These are phyloP conservation scores for Bacterosira constricta DNA, from an alignment of 108 stramenopile genomes.

Conservation along the genomic window DNA sequence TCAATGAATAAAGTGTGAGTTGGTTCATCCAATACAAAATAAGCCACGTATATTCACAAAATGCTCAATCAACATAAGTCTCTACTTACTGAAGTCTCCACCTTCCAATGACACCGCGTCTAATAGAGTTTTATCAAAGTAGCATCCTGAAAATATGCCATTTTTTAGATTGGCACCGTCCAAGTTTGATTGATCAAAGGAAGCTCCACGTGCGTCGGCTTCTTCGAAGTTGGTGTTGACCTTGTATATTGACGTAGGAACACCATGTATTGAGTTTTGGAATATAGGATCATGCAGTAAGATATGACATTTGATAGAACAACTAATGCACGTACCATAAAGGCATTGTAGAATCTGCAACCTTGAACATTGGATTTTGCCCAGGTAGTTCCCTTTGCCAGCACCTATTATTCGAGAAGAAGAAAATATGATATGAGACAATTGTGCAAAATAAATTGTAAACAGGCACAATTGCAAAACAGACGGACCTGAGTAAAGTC, in stretches of 20 bases:
- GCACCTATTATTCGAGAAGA: slow-evolving; percentile 28
- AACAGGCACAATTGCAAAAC: neutral
- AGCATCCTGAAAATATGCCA: slow-evolving; percentile 71
- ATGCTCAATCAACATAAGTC: too few relatives aligned
- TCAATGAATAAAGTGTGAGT: too few relatives aligned
- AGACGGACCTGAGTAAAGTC: slow-evolving; percentile 80
- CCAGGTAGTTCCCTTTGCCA: slow-evolving; percentile 83
- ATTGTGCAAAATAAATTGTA: neutral
- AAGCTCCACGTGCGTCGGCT: slow-evolving; percentile 78
- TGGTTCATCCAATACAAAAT: too few relatives aligned
- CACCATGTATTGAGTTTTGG: too few relatives aligned
- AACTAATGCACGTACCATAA: slow-evolving; percentile 50
- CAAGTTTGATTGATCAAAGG: slow-evolving; percentile 84
- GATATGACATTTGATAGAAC: neutral
- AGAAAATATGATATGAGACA: neutral
- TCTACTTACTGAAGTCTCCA: slow-evolving; percentile 87
- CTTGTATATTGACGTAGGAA: neutral
- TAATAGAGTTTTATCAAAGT: slow-evolving; percentile 71
- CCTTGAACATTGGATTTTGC: slow-evolving; percentile 76
- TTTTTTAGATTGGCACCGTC: slow-evolving; percentile 72
- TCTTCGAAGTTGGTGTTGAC: slow-evolving; percentile 75
- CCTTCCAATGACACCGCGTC: slow-evolving; percentile 64
- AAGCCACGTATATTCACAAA: too few relatives aligned
- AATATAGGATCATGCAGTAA: too few relatives aligned
- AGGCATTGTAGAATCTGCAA: slow-evolving; percentile 90